Conservation (phyloP, 106 monocot genomes). For the Phalaenopsis aphrodite region DNA sequence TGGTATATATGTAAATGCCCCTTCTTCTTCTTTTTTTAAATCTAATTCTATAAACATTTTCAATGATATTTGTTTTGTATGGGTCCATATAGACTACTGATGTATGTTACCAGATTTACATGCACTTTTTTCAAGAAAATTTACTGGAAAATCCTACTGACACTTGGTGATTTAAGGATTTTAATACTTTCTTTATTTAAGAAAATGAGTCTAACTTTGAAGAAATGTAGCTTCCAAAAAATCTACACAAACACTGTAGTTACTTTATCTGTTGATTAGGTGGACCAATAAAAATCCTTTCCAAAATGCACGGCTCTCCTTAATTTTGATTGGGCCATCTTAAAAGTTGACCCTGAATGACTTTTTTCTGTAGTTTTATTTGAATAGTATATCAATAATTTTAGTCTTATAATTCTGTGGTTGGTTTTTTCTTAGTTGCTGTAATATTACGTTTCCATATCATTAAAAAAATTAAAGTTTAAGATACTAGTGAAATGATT, state of each 20-base stretch:
- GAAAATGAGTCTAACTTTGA: background rate
- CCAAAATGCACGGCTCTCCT: background rate
- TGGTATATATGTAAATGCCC: too few species aligned
- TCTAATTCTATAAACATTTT: background rate
- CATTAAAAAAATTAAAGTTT: background rate
- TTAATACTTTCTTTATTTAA: background rate
- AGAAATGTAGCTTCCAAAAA: background rate
- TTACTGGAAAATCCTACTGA: background rate
- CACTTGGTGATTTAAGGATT: background rate
- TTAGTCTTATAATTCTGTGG: background rate
- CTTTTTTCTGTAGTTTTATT: background rate
- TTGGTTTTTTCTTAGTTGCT: too few species aligned
- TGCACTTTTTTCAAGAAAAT: background rate
- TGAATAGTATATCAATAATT: background rate
- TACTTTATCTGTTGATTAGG: background rate
- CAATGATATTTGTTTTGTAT: background rate
- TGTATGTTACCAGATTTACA: background rate
- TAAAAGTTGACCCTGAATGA: background rate
- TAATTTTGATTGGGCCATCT: background rate
- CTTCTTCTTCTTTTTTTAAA: background rate
- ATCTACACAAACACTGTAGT: background rate
- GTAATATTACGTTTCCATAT: background rate
- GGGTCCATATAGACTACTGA: background rate
- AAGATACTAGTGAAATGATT: background rate
- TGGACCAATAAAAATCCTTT: background rate